These are phyloP conservation scores for Neofusicoccum kwambonambiense DNA, from an alignment of 2,329 filamentous ascomycete species.

Conservation along the genomic window DNA sequence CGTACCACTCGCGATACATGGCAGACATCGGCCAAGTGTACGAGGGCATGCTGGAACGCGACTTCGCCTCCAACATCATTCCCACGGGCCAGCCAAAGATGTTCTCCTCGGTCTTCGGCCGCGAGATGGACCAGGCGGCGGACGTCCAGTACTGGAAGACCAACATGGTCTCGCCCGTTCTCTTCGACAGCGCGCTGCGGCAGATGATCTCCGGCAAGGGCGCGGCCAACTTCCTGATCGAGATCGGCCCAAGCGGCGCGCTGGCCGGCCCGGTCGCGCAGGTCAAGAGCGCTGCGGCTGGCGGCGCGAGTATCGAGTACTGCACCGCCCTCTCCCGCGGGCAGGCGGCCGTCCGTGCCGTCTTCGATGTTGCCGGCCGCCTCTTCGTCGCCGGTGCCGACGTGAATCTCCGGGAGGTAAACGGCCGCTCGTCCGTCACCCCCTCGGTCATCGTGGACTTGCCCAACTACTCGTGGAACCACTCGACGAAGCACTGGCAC, in stretches of 20 bases:
- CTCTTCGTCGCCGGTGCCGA: background rate
- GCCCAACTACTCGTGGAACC: constrained; percentile 30
- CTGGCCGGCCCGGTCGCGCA: constrained; percentile 21
- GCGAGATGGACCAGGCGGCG: background rate
- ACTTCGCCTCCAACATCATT: background rate
- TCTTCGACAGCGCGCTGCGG: constrained; percentile 20
- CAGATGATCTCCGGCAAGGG: constrained; percentile 13
- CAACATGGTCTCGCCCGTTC: constrained; percentile 16
- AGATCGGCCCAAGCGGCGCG: constrained; percentile 24
- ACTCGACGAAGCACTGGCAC: constrained; percentile 23
- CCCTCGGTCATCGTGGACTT: constrained; percentile 23
- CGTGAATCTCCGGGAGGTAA: background rate
- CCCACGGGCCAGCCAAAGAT: background rate
- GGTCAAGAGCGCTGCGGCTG: constrained; percentile 1
- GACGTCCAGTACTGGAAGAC: background rate
- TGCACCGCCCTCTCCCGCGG: constrained; percentile 1
- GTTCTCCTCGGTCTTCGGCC: constrained; percentile 4
- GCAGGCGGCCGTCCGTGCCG: background rate
- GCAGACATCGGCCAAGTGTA: constrained; percentile 9
- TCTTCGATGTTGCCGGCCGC: background rate
- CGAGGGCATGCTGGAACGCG: background rate
- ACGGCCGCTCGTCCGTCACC: background rate
- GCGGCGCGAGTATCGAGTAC: constrained; percentile 8
- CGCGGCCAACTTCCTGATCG: constrained; percentile 8
- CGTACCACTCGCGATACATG: constrained; percentile 24